Base-by-base conservation (phyloP, 345 rosid species). In the Acer negundo region DNA sequence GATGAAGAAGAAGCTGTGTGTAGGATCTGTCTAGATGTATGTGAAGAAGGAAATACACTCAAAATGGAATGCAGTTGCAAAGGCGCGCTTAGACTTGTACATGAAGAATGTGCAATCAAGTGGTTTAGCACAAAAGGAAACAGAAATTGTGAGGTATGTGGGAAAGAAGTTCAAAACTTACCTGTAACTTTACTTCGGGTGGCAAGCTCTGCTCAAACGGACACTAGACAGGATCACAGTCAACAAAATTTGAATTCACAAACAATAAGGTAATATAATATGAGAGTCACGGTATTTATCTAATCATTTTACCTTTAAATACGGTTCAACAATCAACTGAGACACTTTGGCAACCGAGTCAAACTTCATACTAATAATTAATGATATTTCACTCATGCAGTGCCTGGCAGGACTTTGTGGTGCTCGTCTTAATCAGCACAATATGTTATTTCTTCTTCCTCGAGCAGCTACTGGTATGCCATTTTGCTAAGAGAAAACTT, bases 41-140 rank as follows among this genome's bases (percentile, higher is more conserved):
- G 98, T 55, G 86, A 92, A 70, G 99, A 93, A 85, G 92, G 86
- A 62, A 95, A 92, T 84, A 95, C 96, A 6, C 89, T 95, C 75
- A 95, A 95, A 89, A 91, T 91, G 99, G 99, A 93, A 82, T 95
- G 99, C 87, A 88, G 96, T 73, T 95, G 99, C 89, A 95, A 91
- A 85, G 99, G 99, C 23, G 97, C 80, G 67, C 98, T 95, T 40
- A 87, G 89, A 72, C 98, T 95, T 31, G 87, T 95, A 42, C 99
- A 95, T 38, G 92, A 93, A 81, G 94, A 85, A 20, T 95, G 99
- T 75, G 99, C 99, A 66, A 62, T 93, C 72, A 90, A 81, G 79
- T 95, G 99, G 98, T 95, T 95, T 85, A 90, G 90, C 76, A 87
- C 84, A 56, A 95, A 84, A 74, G 98, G 99, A 75, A 92, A 92